Evolutionary conservation across 441 rosid genomes (phyloP).

Genomic region (Pelargonium myrrhifolium): DNA sequence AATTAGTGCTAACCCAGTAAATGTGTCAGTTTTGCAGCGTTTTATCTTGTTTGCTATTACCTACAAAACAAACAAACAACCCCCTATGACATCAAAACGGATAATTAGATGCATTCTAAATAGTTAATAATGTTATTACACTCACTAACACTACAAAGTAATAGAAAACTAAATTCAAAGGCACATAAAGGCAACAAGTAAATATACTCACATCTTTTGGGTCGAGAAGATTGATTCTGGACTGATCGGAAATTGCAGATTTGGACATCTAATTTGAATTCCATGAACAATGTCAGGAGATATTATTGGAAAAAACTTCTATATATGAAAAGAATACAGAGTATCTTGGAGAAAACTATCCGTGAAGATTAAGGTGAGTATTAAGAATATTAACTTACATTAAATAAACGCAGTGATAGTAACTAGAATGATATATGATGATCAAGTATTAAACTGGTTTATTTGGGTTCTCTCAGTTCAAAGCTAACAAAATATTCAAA

Average conservation of each 20-base stretch:
- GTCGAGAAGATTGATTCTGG: conserved; percentile 93
- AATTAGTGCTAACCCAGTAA: conserved; percentile 44
- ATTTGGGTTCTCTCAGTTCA: too few relatives aligned
- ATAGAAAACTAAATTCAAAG: neutral
- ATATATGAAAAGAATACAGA: too few relatives aligned
- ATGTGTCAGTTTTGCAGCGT: conserved; percentile 92
- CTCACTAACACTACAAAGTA: neutral
- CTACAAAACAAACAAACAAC: conserved; percentile 29
- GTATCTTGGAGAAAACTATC: too few relatives aligned
- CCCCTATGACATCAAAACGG: neutral
- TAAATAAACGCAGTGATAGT: neutral
- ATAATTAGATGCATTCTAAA: neutral
- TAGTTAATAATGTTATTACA: neutral
- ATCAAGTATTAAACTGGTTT: neutral
- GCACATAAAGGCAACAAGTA: conserved; percentile 14
- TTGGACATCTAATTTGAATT: conserved; percentile 72
- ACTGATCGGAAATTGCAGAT: conserved; percentile 88
- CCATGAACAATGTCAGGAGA: conserved; percentile 14
- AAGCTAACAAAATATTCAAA: neutral
- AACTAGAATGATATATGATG: neutral
- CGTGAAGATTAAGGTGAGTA: neutral
- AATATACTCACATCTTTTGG: conserved; percentile 68
- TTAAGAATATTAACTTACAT: neutral
- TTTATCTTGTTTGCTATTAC: conserved; percentile 82
- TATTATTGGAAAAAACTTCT: neutral